These are phyloP conservation scores for Prillingera fragicola DNA, from an alignment of 1,284 basidiomycete genomes.

Conservation along the genomic window DNA sequence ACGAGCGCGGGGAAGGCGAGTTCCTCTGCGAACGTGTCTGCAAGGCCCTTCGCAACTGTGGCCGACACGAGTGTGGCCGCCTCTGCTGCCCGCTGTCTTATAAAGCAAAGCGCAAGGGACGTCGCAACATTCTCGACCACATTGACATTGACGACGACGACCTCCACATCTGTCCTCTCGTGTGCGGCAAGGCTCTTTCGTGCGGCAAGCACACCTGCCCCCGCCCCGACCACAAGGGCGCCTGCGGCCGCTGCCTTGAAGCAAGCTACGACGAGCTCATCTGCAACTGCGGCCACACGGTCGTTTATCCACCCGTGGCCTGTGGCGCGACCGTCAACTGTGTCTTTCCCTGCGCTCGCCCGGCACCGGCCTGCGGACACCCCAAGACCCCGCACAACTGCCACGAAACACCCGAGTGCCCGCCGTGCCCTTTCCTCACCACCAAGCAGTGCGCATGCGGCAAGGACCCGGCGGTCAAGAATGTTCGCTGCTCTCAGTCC, in stretches of 20 bases:
- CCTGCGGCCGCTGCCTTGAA: constrained; percentile 72
- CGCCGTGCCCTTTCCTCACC: constrained; percentile 75
- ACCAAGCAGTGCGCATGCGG: constrained; percentile 78
- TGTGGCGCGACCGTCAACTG: constrained; percentile 65
- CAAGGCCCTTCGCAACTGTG: constrained; percentile 64
- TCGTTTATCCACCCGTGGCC: constrained; percentile 64
- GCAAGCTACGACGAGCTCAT: constrained; percentile 85
- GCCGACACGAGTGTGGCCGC: constrained; percentile 72
- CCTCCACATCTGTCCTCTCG: constrained; percentile 70
- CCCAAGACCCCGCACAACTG: constrained; percentile 68
- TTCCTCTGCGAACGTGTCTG: constrained; percentile 74
- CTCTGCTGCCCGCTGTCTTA: constrained; percentile 80
- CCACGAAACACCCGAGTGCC: constrained; percentile 66
- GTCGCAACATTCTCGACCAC: constrained; percentile 33
- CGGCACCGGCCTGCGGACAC: constrained; percentile 71
- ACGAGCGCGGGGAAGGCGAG: constrained; percentile 50
- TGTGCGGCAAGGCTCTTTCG: constrained; percentile 64
- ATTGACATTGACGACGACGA: constrained; percentile 31
- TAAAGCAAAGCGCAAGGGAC: constrained; percentile 60
- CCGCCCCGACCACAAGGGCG: constrained; percentile 70
- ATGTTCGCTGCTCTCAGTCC: constrained; percentile 62
- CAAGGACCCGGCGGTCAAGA: constrained; percentile 58
- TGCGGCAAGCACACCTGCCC: constrained; percentile 74
- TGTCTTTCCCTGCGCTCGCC: constrained; percentile 67
- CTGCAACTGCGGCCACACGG: constrained; percentile 70